Conservation (phyloP, 768 basidiomycete species). For the Pulveroboletus sp. region DNA sequence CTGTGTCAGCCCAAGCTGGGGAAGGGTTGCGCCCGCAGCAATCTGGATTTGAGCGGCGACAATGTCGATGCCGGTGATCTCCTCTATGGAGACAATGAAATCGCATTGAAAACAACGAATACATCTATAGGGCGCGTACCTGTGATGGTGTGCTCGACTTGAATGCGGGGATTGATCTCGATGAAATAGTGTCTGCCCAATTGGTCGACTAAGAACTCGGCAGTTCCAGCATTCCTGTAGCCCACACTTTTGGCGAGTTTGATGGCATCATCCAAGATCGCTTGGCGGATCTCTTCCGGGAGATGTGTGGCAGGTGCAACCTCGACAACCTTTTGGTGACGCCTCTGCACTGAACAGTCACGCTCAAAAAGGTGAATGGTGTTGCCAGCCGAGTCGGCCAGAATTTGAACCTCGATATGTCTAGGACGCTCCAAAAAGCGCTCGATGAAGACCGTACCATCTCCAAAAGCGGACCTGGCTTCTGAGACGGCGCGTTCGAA, state of each 20-base stretch:
- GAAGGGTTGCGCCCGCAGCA: conserved; percentile 94
- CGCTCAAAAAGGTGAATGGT: conserved; percentile 98
- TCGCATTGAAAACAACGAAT: background rate
- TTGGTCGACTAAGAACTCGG: conserved; percentile 97
- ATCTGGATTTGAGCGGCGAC: conserved; percentile 99
- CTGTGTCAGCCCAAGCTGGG: conserved; percentile 93
- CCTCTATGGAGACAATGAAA: conserved; percentile 59
- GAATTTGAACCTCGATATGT: conserved; percentile 95
- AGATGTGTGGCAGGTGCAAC: conserved; percentile 96
- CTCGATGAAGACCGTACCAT: conserved; percentile 99
- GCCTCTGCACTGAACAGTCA: conserved; percentile 96
- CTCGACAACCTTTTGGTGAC: conserved; percentile 99
- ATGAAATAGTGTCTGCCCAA: conserved; percentile 98
- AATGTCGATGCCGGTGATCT: conserved; percentile 99
- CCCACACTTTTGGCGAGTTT: conserved; percentile 91
- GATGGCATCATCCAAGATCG: conserved; percentile 87
- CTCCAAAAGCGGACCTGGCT: conserved; percentile 95
- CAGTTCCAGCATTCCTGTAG: conserved; percentile 96
- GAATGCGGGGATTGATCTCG: conserved; percentile 99
- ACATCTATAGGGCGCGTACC: conserved; percentile 45
- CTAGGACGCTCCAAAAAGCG: conserved; percentile 95
- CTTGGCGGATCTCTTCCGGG: conserved; percentile 85
- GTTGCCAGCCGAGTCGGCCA: conserved; percentile 91
- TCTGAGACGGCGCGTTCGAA: conserved; percentile 94
- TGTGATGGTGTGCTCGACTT: conserved; percentile 99